Evolutionary conservation across 306 rosid species (phyloP), one percentile per base, ranked within the genome.

Genomic region (Mimosa pudica): DNA sequence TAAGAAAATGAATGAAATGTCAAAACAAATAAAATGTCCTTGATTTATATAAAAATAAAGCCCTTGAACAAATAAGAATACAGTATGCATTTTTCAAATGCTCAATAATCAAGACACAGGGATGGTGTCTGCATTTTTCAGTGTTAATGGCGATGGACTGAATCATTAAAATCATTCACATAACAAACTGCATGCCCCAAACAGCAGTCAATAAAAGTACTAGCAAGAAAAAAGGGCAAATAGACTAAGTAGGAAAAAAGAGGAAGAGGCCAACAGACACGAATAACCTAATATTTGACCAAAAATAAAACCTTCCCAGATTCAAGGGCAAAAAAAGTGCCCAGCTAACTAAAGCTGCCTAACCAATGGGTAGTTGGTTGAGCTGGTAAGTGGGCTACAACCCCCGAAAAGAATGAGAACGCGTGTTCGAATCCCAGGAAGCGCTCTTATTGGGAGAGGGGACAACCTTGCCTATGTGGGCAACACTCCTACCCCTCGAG

Each of bases 121-220:
- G 1, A 51, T 51, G 17, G n/a, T 51, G 57, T 13, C 7, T 12
- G 18, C n/a, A 16, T n/a, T 36, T 45, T 48, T 47, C 74, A 48
- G 70, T 42, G 80, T 60, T 24, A 69, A 61, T 72, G 41, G 8
- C 42, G 58, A 65, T 67, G 46, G 68, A 76, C 82, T 61, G 46
- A 77, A 72, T 77, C 76, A 77, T 67, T 74, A 77, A 69, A 72
- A 49, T 35, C 54, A 72, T 58, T 72, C 47, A 75, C 45, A 80
- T 38, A 47, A 42, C 24, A 71, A 55, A 41, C 36, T 63, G 73
- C 76, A 73, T 76, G 69, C 68, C 66, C 68, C 64, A 60, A 49
- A 76, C 45, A 47, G 45, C 61, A 42, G 42, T 58, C 46, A 18
- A 30, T 62, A 10, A 35, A 44, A 3, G 77, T 24, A 69, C 73